A percentile compares a stretch with the other conserved stretches of the same genome.
phyloP scores from a whole-genome alignment of 2,329 filamentous ascomycete genomes.

The Dactylonectria macrodidyma region DNA sequence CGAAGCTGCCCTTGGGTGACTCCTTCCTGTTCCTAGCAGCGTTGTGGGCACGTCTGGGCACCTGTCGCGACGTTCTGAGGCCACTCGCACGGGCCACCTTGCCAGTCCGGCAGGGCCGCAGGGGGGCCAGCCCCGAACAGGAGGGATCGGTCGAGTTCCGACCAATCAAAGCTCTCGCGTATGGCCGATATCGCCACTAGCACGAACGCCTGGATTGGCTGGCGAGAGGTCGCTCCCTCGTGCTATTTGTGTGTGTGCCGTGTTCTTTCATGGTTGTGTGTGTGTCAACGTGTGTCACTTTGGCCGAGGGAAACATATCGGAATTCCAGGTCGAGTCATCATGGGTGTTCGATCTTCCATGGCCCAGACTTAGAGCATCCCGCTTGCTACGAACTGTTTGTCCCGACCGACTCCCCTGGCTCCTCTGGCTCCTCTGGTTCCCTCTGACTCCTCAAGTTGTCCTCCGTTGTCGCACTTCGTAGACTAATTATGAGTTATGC shows the following conservation, averaged over 20 bases:
- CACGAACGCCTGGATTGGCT: slow-evolving; percentile 39
- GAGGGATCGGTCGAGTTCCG: slow-evolving; percentile 12
- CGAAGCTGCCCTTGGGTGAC: slow-evolving; percentile 20
- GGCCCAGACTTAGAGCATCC: too few species aligned
- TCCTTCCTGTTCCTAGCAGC: slow-evolving; percentile 32
- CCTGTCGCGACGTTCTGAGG: slow-evolving; percentile 5
- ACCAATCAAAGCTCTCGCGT: slow-evolving; percentile 33
- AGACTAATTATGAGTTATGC: too few species aligned
- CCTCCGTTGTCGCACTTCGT: too few species aligned
- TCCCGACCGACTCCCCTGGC: too few species aligned
- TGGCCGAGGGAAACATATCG: slow-evolving; percentile 11
- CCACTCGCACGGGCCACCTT: slow-evolving; percentile 35
- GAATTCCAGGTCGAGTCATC: background rate
- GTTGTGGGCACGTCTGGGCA: slow-evolving; percentile 10
- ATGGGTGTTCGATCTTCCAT: background rate
- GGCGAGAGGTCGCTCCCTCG: slow-evolving; percentile 7
- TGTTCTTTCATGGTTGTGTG: background rate
- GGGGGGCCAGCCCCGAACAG: slow-evolving; percentile 26
- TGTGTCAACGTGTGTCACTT: background rate
- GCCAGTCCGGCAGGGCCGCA: background rate
- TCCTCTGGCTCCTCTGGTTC: too few species aligned
- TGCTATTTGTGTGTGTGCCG: too few species aligned
- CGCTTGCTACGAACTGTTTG: too few species aligned
- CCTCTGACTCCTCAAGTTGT: too few species aligned
- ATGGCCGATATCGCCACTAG: slow-evolving; percentile 47